A percentile compares a stretch with the other conserved stretches of the same genome.
These are phyloP conservation scores for Staphylotrichum longicolle DNA, from an alignment of 495 filamentous ascomycete genomes.

Conservation along the genomic window DNA sequence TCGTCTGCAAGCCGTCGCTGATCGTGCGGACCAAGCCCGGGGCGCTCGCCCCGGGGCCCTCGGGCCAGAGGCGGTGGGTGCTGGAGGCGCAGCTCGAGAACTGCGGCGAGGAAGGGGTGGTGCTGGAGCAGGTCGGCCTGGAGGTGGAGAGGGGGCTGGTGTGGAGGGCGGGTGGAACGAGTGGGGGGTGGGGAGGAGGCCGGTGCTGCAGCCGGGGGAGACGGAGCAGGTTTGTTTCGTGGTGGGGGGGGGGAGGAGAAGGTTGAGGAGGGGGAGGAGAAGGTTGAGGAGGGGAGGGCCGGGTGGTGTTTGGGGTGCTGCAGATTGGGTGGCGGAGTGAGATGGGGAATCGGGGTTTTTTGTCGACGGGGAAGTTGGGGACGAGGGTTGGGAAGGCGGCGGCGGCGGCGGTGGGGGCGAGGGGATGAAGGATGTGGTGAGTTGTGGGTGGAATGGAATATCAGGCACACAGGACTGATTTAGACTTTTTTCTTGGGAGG, in stretches of 20 bases:
- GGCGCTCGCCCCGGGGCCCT: slow-evolving; percentile 41
- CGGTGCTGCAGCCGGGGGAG: slow-evolving; percentile 78
- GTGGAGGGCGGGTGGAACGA: slow-evolving; percentile 47
- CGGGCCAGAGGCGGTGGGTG: slow-evolving; percentile 48
- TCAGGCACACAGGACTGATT: slow-evolving; percentile 2
- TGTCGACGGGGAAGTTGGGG: slow-evolving; percentile 83
- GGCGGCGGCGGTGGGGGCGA: slow-evolving; percentile 3
- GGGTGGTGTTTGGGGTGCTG: slow-evolving; percentile 73
- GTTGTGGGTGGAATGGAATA: neutral
- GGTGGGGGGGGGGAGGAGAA: slow-evolving; percentile 59
- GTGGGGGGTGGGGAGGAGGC: slow-evolving; percentile 50
- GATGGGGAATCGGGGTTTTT: slow-evolving; percentile 85
- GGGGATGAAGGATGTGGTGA: neutral
- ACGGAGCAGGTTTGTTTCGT: slow-evolving; percentile 90
- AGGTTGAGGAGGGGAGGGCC: slow-evolving; percentile 56
- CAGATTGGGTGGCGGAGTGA: slow-evolving; percentile 82
- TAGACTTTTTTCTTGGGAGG: no score
- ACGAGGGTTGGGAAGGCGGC: slow-evolving; percentile 35
- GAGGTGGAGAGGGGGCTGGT: slow-evolving; percentile 49
- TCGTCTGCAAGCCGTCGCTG: slow-evolving; percentile 83
- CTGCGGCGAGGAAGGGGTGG: slow-evolving; percentile 66
- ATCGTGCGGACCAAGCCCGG: slow-evolving; percentile 87
- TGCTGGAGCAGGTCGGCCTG: slow-evolving; percentile 56
- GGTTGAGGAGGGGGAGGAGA: slow-evolving; percentile 55
- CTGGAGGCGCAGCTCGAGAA: slow-evolving; percentile 96